phyloP scores from a whole-genome alignment of 768 basidiomycete genomes.

The Hygrophorus russula region DNA sequence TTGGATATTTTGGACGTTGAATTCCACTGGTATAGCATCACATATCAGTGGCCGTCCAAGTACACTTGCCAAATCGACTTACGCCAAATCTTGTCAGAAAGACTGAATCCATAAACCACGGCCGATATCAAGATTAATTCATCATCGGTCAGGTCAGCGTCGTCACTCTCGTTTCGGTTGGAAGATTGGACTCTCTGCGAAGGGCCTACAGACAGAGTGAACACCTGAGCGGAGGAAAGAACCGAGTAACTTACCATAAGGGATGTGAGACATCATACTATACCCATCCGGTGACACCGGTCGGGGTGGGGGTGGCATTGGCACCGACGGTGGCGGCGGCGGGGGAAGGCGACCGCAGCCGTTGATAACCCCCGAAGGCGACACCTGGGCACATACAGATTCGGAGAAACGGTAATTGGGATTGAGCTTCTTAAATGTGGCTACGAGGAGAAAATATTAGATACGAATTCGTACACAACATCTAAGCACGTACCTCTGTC shows the following conservation, averaged over 20 bases:
- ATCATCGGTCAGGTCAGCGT: constrained; percentile 32
- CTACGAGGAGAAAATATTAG: constrained; percentile 9
- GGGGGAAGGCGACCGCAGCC: too few species aligned
- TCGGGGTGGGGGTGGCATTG: too few species aligned
- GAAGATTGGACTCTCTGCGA: neutral
- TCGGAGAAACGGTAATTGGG: constrained; percentile 36
- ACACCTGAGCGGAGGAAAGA: too few species aligned
- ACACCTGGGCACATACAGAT: constrained; percentile 19
- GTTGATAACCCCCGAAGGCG: too few species aligned
- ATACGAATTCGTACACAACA: neutral
- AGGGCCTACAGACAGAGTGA: neutral
- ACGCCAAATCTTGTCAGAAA: constrained; percentile 10
- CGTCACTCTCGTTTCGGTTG: neutral
- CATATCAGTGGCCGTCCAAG: neutral
- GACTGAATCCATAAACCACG: constrained; percentile 51
- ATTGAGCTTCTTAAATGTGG: constrained; percentile 42
- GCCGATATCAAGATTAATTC: constrained; percentile 46
- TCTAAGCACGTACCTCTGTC: constrained; percentile 31
- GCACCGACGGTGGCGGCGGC: too few species aligned
- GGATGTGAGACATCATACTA: too few species aligned
- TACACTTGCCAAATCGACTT: neutral
- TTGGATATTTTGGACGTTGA: constrained; percentile 42
- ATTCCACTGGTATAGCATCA: constrained; percentile 33
- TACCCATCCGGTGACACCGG: too few species aligned
- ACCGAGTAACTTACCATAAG: too few species aligned